Percentiles rank a stretch among this genome's conserved stretches.
These are phyloP conservation scores for Termitomyces titanicus DNA, from an alignment of 768 basidiomycete species.

Conservation along the genomic window DNA sequence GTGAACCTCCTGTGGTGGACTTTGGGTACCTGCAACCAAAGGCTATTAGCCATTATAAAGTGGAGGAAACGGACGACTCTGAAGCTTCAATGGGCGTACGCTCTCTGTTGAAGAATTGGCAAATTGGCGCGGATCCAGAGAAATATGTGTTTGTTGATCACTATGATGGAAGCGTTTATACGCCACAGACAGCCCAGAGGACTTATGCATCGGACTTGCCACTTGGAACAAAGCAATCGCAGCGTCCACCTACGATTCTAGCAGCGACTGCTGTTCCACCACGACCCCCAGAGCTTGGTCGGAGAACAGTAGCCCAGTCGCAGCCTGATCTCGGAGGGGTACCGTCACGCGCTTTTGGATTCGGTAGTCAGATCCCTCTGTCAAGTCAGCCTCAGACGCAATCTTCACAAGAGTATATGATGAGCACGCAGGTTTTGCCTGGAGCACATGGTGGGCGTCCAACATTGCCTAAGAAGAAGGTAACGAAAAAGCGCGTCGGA, in stretches of 20 bases:
- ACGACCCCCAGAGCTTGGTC: conserved; percentile 11
- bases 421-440: conserved; percentile 69
- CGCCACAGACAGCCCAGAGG: neutral
- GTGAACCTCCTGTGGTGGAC: conserved; percentile 51
- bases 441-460: conserved; percentile 70
- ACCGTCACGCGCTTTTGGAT: conserved; percentile 2
- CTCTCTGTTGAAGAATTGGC: conserved; percentile 68
- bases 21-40: conserved; percentile 64
- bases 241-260: conserved; percentile 38
- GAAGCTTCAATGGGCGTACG: conserved; percentile 50
- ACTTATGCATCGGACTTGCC: neutral
- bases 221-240: conserved; percentile 5
- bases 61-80: conserved; percentile 19
- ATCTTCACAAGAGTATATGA: conserved; percentile 40
- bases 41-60: conserved; percentile 25
- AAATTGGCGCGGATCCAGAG: conserved; percentile 46
- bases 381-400: conserved; percentile 8
- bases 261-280: conserved; percentile 23
- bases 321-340: conserved; percentile 9
- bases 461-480: conserved; percentile 47
- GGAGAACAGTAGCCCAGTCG: conserved; percentile 9
- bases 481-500: conserved; percentile 63
- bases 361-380: conserved; percentile 9
- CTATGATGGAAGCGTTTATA: conserved; percentile 35
- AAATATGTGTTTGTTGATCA: conserved; percentile 53